These are phyloP conservation scores for Quercus aquifolioides DNA, from an alignment of 306 rosid species.

Conservation along the genomic window DNA sequence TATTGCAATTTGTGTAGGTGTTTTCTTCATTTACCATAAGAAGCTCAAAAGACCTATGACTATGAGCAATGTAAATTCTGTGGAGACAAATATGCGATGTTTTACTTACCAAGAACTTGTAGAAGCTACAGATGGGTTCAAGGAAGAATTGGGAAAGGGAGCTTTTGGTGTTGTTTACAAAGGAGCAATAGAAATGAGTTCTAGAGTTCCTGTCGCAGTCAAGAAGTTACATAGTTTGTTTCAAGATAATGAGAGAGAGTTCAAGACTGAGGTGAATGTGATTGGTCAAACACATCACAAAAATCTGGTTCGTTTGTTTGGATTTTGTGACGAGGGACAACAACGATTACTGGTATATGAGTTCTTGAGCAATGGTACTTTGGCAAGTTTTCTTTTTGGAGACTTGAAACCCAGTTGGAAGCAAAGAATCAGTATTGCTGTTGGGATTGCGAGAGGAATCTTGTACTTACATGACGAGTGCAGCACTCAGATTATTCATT, in stretches of 20 bases:
- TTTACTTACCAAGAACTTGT: constrained; percentile 7
- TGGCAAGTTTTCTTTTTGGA: constrained; percentile 28
- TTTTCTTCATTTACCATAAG: not conserved
- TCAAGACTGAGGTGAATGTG: constrained; percentile 16
- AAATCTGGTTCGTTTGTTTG: constrained; percentile 18
- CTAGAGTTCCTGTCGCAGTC: constrained; percentile 8
- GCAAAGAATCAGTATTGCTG: constrained; percentile 15
- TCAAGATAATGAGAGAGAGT: constrained; percentile 14
- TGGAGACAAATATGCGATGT: not conserved
- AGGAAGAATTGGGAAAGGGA: not conserved
- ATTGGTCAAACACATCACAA: constrained; percentile 21
- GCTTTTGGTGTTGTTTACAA: not conserved
- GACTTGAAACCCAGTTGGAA: constrained; percentile 8
- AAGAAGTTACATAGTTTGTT: constrained; percentile 6
- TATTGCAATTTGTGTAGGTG: constrained; percentile 1
- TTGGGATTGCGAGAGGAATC: constrained; percentile 25
- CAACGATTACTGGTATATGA: constrained; percentile 19
- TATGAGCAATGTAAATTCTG: not conserved
- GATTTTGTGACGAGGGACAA: constrained; percentile 13
- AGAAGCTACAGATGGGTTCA: not conserved
- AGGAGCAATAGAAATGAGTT: not conserved
- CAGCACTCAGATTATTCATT: constrained; percentile 19
- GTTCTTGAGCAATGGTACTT: constrained; percentile 22
- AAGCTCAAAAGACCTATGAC: not conserved
- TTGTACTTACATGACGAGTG: constrained; percentile 30